These are phyloP conservation scores for Microglena sp. DNA, from an alignment of 139 green algal species.

Conservation along the genomic window DNA sequence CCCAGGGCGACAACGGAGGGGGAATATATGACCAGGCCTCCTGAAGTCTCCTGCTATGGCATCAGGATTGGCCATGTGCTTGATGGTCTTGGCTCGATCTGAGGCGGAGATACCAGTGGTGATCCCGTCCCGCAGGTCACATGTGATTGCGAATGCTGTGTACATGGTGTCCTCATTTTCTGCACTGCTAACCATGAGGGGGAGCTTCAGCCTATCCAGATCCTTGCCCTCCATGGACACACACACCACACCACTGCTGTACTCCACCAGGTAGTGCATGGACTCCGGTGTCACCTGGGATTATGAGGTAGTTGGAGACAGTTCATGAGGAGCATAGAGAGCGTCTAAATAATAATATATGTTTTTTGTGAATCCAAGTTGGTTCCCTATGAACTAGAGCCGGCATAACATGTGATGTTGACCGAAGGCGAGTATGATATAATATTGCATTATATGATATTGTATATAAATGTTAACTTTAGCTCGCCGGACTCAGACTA, in stretches of 20 bases:
- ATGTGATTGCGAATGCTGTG: constrained; percentile 92
- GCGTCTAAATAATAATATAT: too few relatives aligned
- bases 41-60: constrained; percentile 59
- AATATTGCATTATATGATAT: too few relatives aligned
- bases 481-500: too few relatives aligned
- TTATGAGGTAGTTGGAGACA: too few relatives aligned
- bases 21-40: constrained; percentile 93
- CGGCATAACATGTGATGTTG: too few relatives aligned
- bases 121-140: constrained; percentile 72
- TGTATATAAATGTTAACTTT: too few relatives aligned
- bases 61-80: constrained; percentile 54
- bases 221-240: constrained; percentile 51
- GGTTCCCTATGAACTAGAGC: too few relatives aligned
- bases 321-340: too few relatives aligned
- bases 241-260: constrained; percentile 85
- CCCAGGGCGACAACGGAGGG: constrained; percentile 62
- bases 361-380: too few relatives aligned
- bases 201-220: constrained; percentile 79
- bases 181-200: constrained; percentile 71
- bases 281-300: constrained; percentile 43
- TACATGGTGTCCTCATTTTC: constrained; percentile 79
- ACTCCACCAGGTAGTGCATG: constrained; percentile 86
- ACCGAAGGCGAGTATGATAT: too few relatives aligned
- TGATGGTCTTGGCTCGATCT: constrained; percentile 83
- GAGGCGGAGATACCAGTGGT: constrained; percentile 88